Conservation (phyloP, 108 stramenopile genomes). For the Pinguiococcus pyrenoidosus region DNA sequence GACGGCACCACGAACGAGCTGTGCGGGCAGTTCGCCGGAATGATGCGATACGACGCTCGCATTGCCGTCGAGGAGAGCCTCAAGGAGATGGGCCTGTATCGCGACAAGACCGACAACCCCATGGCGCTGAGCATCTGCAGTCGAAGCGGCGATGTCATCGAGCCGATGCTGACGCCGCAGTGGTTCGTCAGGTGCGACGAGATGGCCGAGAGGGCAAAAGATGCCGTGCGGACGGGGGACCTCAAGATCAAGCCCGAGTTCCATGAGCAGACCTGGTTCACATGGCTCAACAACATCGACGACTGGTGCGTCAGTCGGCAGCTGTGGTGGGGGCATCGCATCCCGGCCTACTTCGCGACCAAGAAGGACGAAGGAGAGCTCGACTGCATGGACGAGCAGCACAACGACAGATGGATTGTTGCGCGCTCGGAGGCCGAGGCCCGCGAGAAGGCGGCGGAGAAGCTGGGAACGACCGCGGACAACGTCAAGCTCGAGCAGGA, state of each 20-base stretch:
- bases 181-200: constrained; percentile 90
- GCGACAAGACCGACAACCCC: constrained; percentile 85
- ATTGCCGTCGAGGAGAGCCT: constrained; percentile 86
- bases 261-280: constrained; percentile 83
- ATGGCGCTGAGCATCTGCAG: constrained; percentile 94
- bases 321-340: constrained; percentile 99
- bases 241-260: constrained; percentile 78
- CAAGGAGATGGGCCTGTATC: constrained; percentile 73
- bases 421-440: constrained; percentile 80
- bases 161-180: constrained; percentile 97
- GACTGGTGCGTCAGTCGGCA: constrained; percentile 91
- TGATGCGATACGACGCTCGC: constrained; percentile 96
- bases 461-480: constrained; percentile 59
- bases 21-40: constrained; percentile 62
- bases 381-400: constrained; percentile 38
- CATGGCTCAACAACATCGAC: constrained; percentile 92
- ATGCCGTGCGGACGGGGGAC: constrained; percentile 84
- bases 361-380: constrained; percentile 48
- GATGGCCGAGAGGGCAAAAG: constrained; percentile 83
- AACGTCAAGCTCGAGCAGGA: constrained; percentile 74
- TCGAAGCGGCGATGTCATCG: constrained; percentile 91
- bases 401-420: constrained; percentile 91
- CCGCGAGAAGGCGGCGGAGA: constrained; percentile 49
- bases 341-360: constrained; percentile 95
- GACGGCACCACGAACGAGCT: constrained; percentile 78